Evolutionary conservation across 2,329 filamentous ascomycete genomes (phyloP).

Genomic region (Arthroderma sp.): DNA sequence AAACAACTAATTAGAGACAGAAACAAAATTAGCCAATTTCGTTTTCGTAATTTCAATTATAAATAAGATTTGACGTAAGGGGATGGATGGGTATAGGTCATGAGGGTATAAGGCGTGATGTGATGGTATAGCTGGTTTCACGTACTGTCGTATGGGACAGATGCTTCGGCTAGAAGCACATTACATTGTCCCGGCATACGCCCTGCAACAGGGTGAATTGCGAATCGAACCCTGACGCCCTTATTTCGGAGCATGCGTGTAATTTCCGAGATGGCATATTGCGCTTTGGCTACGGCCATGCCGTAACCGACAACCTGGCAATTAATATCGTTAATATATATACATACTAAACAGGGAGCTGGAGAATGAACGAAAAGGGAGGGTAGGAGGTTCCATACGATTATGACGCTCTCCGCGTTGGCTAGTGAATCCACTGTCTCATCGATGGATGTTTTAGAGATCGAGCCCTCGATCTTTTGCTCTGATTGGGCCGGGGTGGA

Average conservation of each 20-base stretch:
- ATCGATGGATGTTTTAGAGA: conserved; percentile 66
- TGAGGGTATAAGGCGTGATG: too few species aligned
- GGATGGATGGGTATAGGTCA: background rate
- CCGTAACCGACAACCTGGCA: conserved; percentile 63
- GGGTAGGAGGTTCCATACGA: conserved; percentile 32
- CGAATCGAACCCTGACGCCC: conserved; percentile 72
- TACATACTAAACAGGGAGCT: background rate
- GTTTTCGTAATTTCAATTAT: conserved; percentile 6
- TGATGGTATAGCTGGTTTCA: background rate
- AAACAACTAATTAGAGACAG: conserved; percentile 41
- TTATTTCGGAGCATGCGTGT: conserved; percentile 58
- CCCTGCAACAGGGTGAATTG: conserved; percentile 79
- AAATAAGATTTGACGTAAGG: background rate
- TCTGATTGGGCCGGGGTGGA: conserved; percentile 50
- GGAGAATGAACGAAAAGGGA: background rate
- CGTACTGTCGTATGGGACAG: conserved; percentile 68
- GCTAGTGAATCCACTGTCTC: conserved; percentile 65
- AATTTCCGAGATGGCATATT: conserved; percentile 80
- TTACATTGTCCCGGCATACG: conserved; percentile 93
- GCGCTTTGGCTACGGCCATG: conserved; percentile 88
- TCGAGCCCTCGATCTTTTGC: conserved; percentile 65
- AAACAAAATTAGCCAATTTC: background rate
- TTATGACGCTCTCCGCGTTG: conserved; percentile 72
- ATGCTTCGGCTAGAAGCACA: conserved; percentile 75
- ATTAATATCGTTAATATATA: conserved; percentile 22